phyloP scores from a whole-genome alignment of 805 yeast species.

The Blastobotrys terrestris region DNA sequence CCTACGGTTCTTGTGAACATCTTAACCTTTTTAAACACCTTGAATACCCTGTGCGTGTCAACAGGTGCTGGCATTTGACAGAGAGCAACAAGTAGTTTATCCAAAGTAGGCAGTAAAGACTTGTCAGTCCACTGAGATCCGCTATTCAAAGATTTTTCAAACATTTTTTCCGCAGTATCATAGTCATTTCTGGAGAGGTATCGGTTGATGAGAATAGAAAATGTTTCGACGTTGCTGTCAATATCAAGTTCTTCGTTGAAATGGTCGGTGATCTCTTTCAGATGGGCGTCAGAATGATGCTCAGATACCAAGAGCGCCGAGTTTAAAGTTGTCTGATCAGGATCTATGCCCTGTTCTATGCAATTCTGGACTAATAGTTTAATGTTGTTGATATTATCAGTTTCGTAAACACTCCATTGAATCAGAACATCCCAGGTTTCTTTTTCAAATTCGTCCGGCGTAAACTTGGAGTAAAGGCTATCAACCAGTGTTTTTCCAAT shows the following conservation, averaged over 20 bases:
- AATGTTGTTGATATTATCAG: conserved; percentile 9
- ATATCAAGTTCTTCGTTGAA: conserved; percentile 32
- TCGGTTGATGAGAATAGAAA: conserved; percentile 33
- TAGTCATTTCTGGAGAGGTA: conserved; percentile 27
- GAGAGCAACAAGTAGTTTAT: conserved; percentile 27
- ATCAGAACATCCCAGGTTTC: conserved; percentile 33
- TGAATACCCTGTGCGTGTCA: conserved; percentile 26
- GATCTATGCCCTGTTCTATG: conserved; percentile 12
- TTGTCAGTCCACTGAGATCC: conserved; percentile 41
- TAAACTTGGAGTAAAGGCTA: not conserved
- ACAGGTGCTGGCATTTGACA: conserved; percentile 24
- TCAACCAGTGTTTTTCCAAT: not conserved
- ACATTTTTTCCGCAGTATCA: conserved; percentile 30
- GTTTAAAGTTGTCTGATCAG: conserved; percentile 25
- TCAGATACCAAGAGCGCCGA: conserved; percentile 24
- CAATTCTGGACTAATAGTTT: conserved; percentile 14
- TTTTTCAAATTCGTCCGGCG: conserved; percentile 14
- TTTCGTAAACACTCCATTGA: conserved; percentile 27
- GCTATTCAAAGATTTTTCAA: conserved; percentile 31
- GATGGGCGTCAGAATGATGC: conserved; percentile 18
- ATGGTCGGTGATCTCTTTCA: conserved; percentile 20
- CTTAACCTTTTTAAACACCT: conserved; percentile 39
- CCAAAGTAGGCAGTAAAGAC: conserved; percentile 23
- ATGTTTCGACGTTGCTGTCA: conserved; percentile 34
- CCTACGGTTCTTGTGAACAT: conserved; percentile 36